Conservation (phyloP, 371 early-diverging fungal genomes). For the Syncephalastrum contaminatum region DNA sequence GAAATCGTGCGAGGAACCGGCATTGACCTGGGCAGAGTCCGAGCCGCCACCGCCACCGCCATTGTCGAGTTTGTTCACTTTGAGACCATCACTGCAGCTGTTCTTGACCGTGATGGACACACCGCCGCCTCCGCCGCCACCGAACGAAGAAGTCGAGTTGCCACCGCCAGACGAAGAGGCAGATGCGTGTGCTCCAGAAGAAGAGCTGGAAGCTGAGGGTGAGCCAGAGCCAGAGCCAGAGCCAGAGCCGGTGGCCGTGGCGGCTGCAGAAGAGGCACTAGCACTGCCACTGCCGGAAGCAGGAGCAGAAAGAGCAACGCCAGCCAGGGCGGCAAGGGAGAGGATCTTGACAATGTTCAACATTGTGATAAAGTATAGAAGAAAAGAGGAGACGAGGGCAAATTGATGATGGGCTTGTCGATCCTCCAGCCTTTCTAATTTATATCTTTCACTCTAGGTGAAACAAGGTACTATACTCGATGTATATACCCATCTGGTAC, state of each 20-base stretch:
- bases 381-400: no score
- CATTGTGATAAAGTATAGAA: not conserved
- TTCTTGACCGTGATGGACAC: slow-evolving; percentile 40
- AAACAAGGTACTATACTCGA: no score
- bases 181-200: not conserved
- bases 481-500: no score
- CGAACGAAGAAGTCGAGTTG: not conserved
- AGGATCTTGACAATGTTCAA: slow-evolving; percentile 19
- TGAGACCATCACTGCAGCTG: slow-evolving; percentile 23
- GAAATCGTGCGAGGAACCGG: slow-evolving; percentile 8
- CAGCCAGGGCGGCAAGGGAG: slow-evolving; percentile 18
- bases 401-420: no score
- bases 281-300: not conserved
- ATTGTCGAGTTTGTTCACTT: slow-evolving; percentile 35
- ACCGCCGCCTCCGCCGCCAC: slow-evolving; percentile 4
- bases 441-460: no score
- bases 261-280: no score
- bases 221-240: not conserved
- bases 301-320: slow-evolving; percentile 14
- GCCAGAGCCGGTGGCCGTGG: no score
- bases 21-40: not conserved
- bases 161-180: not conserved
- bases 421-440: no score
- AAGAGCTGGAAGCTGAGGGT: slow-evolving; percentile 1
- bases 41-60: slow-evolving; percentile 11